A percentile compares a stretch with the other conserved stretches of the same genome.
These are phyloP conservation scores for Coemansia sp. DNA, from an alignment of 192 early-diverging fungal species.

Conservation along the genomic window DNA sequence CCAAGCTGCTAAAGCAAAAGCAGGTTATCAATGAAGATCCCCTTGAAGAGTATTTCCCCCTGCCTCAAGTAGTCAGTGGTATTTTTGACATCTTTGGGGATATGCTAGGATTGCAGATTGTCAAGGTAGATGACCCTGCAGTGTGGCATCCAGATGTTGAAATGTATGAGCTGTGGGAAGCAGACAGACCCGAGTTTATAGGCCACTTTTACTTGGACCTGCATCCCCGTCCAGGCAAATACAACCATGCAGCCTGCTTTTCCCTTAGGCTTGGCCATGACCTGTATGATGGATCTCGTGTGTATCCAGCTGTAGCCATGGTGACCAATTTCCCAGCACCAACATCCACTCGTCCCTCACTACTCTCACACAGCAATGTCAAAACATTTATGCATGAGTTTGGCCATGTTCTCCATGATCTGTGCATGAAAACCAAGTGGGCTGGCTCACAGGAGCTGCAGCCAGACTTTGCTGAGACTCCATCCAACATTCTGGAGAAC, in stretches of 20 bases:
- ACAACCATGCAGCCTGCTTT: slow-evolving; percentile 75
- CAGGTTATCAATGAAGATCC: slow-evolving; percentile 74
- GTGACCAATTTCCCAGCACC: slow-evolving; percentile 68
- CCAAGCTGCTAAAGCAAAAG: slow-evolving; percentile 65
- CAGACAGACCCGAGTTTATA: slow-evolving; percentile 54
- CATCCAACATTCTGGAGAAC: slow-evolving; percentile 86
- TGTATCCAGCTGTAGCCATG: slow-evolving; percentile 68
- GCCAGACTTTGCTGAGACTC: slow-evolving; percentile 84
- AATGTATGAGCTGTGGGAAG: slow-evolving; percentile 73
- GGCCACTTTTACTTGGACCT: slow-evolving; percentile 77
- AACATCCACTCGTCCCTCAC: slow-evolving; percentile 60
- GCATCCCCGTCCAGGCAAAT: slow-evolving; percentile 68
- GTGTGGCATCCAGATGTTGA: slow-evolving; percentile 82
- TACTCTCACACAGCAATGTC: slow-evolving; percentile 77
- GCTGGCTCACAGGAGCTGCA: slow-evolving; percentile 75
- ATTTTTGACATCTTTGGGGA: slow-evolving; percentile 72
- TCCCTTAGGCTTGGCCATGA: slow-evolving; percentile 66
- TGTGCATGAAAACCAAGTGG: slow-evolving; percentile 74
- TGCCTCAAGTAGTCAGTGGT: slow-evolving; percentile 59
- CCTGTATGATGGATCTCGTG: slow-evolving; percentile 53
- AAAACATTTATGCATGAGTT: slow-evolving; percentile 84
- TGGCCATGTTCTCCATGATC: slow-evolving; percentile 61
- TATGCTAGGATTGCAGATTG: slow-evolving; percentile 66
- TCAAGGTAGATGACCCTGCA: slow-evolving; percentile 55
- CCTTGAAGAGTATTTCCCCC: slow-evolving; percentile 77